Evolutionary conservation across 2,329 filamentous ascomycete species (phyloP).

Genomic region (Trichophyton equinum): DNA sequence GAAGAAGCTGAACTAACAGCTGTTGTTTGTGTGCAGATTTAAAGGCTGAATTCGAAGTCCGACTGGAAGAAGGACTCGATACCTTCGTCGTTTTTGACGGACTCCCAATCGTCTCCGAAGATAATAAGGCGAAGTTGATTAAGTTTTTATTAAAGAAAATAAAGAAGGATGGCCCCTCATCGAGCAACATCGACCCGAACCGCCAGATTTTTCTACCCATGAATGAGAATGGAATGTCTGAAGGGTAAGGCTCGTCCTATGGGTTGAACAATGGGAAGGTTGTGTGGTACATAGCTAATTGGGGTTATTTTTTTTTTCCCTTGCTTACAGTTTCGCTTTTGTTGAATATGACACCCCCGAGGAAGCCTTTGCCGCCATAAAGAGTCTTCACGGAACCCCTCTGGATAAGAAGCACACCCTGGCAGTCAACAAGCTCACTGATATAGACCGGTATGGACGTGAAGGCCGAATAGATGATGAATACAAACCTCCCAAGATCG

Average conservation of each 20-base stretch:
- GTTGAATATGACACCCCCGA: slow-evolving; percentile 87
- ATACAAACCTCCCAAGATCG: slow-evolving; percentile 68
- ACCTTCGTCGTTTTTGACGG: slow-evolving; percentile 95
- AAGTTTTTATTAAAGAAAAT: slow-evolving; percentile 95
- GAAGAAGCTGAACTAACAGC: slow-evolving; percentile 20
- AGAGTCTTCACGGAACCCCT: slow-evolving; percentile 70
- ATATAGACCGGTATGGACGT: slow-evolving; percentile 89
- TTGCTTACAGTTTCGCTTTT: slow-evolving; percentile 65
- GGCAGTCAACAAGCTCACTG: slow-evolving; percentile 93
- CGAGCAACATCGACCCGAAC: slow-evolving; percentile 57
- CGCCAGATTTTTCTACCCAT: slow-evolving; percentile 72
- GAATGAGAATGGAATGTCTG: slow-evolving; percentile 70
- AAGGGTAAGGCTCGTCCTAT: slow-evolving; percentile 51
- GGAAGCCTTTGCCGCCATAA: slow-evolving; percentile 79
- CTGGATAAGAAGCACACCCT: slow-evolving; percentile 97
- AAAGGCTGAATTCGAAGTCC: slow-evolving; percentile 86
- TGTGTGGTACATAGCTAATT: not conserved
- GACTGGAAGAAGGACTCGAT: slow-evolving; percentile 89
- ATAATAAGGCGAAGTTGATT: slow-evolving; percentile 83
- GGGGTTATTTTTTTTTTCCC: not conserved
- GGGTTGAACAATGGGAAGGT: not conserved
- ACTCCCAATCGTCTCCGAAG: slow-evolving; percentile 75
- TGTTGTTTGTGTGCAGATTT: slow-evolving; percentile 47
- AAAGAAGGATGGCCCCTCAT: slow-evolving; percentile 31
- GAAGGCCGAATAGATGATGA: slow-evolving; percentile 89